Base-by-base conservation (phyloP, 768 basidiomycete genomes). In the Coprinopsis strossmayeri region DNA sequence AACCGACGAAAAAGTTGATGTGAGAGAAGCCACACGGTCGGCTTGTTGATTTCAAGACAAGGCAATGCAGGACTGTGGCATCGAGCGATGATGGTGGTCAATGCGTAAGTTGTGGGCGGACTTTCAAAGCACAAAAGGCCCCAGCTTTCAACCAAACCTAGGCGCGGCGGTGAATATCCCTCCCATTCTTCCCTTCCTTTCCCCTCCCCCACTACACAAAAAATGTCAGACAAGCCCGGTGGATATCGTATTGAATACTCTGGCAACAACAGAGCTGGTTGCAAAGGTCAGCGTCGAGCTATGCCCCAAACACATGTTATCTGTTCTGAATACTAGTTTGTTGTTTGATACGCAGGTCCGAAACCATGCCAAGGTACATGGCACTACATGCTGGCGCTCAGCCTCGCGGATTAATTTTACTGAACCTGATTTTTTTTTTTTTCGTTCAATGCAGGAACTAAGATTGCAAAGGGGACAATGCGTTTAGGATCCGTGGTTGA, bases 181-280 rank as follows among this genome's bases (percentile, higher is more conserved):
- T 55, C 53, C 48, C 56, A 54, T 59, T 53, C 54, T 56, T 57
- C 57, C 57, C 56, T 55, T 61, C 59, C 54, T 57, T 51, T 34
- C 51, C 45, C 51, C 53, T 32, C 53, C 21, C 17, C 39, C 40
- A 5, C 23, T 42, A 23, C 40, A 7, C 17, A 18, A 44, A 51
- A 54, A 41, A 76, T 74, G 70, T 57, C 73, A 45, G 70, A 73
- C 47, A 82, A 74, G 65, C 73, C 77, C 48, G 65, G 71, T 38
- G 83, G 83, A 52, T 91, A 91, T 69, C 81, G 88, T 56, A 69
- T 91, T 34, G 88, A 91, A 65, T 89, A 89, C 65, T 81, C 88
- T 45, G 51, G 66, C 38, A 81, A 79, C 49, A 72, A 67, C 51
- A 75, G 87, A 50, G 72, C 87, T 28, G 86, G 86, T 68, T 91